phyloP scores from a whole-genome alignment of 495 filamentous ascomycete species.

The Bacidia rubella region DNA sequence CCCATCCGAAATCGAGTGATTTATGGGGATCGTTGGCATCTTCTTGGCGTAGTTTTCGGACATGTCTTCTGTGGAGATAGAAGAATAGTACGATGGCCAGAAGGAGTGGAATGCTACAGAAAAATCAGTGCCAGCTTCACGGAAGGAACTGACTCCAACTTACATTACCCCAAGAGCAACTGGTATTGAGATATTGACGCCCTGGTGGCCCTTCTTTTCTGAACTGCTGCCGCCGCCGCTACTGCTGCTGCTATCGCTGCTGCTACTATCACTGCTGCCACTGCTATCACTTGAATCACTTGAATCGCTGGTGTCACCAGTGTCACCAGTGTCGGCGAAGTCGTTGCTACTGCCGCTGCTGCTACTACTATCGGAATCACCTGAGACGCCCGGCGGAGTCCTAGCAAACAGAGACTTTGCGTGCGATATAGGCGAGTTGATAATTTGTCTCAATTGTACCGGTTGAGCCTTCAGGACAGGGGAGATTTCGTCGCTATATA shows the following conservation, averaged over 20 bases:
- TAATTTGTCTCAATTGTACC: background rate
- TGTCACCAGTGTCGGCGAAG: background rate
- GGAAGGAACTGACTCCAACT: conserved; percentile 26
- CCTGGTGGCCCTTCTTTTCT: conserved; percentile 36
- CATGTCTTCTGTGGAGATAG: conserved; percentile 63
- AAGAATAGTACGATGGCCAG: conserved; percentile 53
- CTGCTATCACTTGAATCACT: conserved; percentile 10
- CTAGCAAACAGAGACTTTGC: background rate
- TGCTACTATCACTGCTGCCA: conserved; percentile 12
- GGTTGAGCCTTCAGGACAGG: background rate
- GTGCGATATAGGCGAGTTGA: background rate
- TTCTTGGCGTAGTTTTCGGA: conserved; percentile 59
- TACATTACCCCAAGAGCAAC: conserved; percentile 76
- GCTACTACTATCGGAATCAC: background rate
- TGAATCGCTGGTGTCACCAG: background rate
- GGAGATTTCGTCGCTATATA: background rate
- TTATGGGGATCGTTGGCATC: conserved; percentile 80
- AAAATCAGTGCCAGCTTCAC: conserved; percentile 19
- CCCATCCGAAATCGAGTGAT: conserved; percentile 85
- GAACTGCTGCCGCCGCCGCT: conserved; percentile 19
- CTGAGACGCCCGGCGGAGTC: background rate
- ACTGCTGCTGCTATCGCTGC: background rate
- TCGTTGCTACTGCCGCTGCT: background rate
- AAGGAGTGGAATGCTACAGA: conserved; percentile 58
- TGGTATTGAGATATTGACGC: conserved; percentile 49